Percentiles rank a stretch among this genome's conserved stretches.
Conservation (phyloP, 163 green algal species). For the Scenedesmus sp. region DNA sequence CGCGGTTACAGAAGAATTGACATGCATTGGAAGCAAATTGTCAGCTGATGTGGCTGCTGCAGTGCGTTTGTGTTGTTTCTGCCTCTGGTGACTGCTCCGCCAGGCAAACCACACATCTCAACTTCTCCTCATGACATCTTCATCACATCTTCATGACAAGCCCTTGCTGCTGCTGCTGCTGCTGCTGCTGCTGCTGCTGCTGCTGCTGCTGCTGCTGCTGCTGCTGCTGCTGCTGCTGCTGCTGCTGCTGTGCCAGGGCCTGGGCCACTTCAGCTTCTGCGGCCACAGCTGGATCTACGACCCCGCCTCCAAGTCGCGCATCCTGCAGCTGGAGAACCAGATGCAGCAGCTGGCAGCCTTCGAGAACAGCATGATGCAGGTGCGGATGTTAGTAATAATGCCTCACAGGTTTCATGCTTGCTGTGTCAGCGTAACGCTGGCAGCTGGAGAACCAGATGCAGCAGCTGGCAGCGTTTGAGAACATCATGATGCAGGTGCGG, state of each 20-base stretch:
- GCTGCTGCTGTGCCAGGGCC: conserved; percentile 48
- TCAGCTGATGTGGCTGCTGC: no score
- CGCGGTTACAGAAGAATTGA: no score
- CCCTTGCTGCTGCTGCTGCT: no score
- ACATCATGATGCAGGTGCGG: conserved; percentile 35
- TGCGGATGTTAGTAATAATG: neutral
- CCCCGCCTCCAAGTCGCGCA: conserved; percentile 65
- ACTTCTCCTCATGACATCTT: neutral
- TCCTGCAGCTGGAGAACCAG: conserved; percentile 74
- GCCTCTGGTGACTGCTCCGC: no score
- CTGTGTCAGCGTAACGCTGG: neutral
- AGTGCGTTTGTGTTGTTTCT: no score
- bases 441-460: conserved; percentile 71
- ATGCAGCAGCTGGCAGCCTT: conserved; percentile 57
- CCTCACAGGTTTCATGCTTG: neutral
- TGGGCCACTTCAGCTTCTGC: conserved; percentile 81
- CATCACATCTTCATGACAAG: neutral
- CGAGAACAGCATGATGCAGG: conserved; percentile 45
- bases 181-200: no score
- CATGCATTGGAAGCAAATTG: no score
- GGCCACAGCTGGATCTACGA: conserved; percentile 82
- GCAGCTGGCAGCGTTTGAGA: conserved; percentile 45
- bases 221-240: neutral
- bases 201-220: no score
- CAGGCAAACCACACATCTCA: no score